A percentile compares a stretch with the other conserved stretches of the same genome.
phyloP scores from a whole-genome alignment of 2,329 filamentous ascomycete genomes.

The Lomentospora prolificans region DNA sequence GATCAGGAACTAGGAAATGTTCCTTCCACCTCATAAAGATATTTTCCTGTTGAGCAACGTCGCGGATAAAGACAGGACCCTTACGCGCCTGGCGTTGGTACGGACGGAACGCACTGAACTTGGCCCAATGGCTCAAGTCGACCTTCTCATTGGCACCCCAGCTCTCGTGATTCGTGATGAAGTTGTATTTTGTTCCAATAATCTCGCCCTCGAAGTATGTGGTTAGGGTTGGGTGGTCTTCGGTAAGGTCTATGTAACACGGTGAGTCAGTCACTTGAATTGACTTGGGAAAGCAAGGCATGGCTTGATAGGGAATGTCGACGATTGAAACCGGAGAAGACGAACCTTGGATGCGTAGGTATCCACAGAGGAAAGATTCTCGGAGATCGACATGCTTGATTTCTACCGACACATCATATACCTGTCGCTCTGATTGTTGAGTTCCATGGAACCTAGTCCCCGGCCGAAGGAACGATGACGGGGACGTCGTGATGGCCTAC shows the following conservation, averaged over 20 bases:
- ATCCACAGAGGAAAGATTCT: constrained; percentile 90
- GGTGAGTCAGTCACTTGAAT: constrained; percentile 13
- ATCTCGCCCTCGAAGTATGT: constrained; percentile 99
- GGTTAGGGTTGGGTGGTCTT: constrained; percentile 93
- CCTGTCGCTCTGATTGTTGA: constrained; percentile 84
- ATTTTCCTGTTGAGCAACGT: constrained; percentile 71
- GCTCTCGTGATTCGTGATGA: constrained; percentile 75
- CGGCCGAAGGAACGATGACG: constrained; percentile 76
- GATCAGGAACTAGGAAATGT: constrained; percentile 91
- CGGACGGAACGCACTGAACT: constrained; percentile 79
- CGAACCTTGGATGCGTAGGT: constrained; percentile 86
- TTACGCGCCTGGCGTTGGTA: constrained; percentile 51
- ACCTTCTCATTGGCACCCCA: constrained; percentile 92
- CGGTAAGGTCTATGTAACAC: constrained; percentile 61
- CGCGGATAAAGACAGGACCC: constrained; percentile 46
- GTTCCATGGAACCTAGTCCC: constrained; percentile 85
- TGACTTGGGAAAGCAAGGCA: no score
- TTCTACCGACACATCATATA: constrained; percentile 93
- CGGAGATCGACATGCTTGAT: constrained; percentile 93
- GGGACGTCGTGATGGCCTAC: constrained; percentile 65
- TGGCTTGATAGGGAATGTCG: no score
- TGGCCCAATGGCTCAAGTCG: constrained; percentile 85
- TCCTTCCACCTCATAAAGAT: constrained; percentile 99
- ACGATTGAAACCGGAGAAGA: constrained; percentile 9
- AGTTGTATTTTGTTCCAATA: constrained; percentile 90